Percentiles rank a stretch among this genome's conserved stretches.
These are phyloP conservation scores for Cymbidium sinense DNA, from an alignment of 106 monocot species.

Conservation along the genomic window DNA sequence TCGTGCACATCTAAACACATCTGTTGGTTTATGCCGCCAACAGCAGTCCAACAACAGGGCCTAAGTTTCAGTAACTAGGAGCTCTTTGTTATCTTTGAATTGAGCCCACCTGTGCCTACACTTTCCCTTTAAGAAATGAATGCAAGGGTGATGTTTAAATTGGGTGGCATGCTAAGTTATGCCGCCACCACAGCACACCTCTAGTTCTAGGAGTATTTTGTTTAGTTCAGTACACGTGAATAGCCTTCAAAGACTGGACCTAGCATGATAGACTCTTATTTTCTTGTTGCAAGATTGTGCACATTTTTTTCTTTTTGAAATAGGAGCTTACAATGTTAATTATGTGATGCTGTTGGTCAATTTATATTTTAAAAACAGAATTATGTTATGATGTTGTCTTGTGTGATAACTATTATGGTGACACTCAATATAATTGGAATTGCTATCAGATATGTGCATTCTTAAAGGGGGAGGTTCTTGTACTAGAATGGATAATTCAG, in stretches of 20 bases:
- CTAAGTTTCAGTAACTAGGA: no score
- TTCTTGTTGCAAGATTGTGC: not conserved
- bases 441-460: not conserved
- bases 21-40: no score
- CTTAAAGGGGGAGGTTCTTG: not conserved
- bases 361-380: not conserved
- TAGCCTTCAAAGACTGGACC: not conserved
- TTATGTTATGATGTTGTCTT: not conserved
- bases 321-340: not conserved
- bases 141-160: no score
- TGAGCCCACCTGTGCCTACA: no score
- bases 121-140: no score
- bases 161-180: no score
- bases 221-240: not conserved
- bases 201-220: not conserved
- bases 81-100: no score
- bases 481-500: not conserved
- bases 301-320: not conserved
- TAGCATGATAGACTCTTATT: not conserved
- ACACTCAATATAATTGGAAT: not conserved
- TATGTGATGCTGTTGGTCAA: not conserved
- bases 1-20: no score
- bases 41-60: no score
- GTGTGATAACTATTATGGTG: not conserved
- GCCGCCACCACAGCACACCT: not conserved